Percentiles rank a stretch among this genome's conserved stretches.
These are phyloP conservation scores for Polygonum maritimum DNA, from an alignment of 148 eudicot genomes.

Conservation along the genomic window DNA sequence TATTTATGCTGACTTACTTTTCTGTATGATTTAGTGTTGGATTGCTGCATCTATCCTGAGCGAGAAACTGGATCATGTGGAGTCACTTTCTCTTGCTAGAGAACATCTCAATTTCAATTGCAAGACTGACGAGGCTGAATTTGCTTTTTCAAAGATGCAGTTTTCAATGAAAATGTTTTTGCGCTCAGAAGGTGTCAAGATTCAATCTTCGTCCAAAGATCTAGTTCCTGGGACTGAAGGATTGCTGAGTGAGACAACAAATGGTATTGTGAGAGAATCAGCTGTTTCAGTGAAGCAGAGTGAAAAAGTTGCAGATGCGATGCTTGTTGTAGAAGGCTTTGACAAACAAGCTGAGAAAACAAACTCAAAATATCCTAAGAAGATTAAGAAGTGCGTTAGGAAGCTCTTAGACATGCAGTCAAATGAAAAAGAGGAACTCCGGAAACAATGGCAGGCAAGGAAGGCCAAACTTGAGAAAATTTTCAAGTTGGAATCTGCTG, in stretches of 20 bases:
- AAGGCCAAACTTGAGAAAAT: slow-evolving; percentile 29
- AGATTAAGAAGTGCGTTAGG: slow-evolving; percentile 23
- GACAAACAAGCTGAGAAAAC: slow-evolving; percentile 14
- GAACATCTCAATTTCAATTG: slow-evolving; percentile 47
- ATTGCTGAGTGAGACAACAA: slow-evolving; percentile 8
- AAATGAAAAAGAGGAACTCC: slow-evolving; percentile 32
- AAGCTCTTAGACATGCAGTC: slow-evolving; percentile 35
- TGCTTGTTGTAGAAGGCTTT: slow-evolving; percentile 12
- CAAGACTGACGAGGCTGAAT: slow-evolving; percentile 40
- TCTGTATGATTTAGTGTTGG: slow-evolving; percentile 54
- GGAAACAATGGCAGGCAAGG: slow-evolving; percentile 28
- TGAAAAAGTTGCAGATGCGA: slow-evolving; percentile 19
- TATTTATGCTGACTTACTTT: background rate
- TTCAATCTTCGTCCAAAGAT: slow-evolving; percentile 13
- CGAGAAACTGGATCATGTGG: slow-evolving; percentile 45
- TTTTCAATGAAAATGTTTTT: slow-evolving; percentile 36
- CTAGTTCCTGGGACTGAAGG: slow-evolving; percentile 12
- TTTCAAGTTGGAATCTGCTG: slow-evolving; percentile 26
- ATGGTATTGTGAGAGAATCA: slow-evolving; percentile 13
- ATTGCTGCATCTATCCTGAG: slow-evolving; percentile 50
- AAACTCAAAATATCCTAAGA: slow-evolving; percentile 15
- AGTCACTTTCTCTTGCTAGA: slow-evolving; percentile 43
- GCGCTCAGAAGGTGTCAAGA: slow-evolving; percentile 20
- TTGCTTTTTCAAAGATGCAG: slow-evolving; percentile 37
- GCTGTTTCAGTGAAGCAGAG: slow-evolving; percentile 5